phyloP scores from a whole-genome alignment of 2,329 filamentous ascomycete species.

The Ophiostoma quercus region DNA sequence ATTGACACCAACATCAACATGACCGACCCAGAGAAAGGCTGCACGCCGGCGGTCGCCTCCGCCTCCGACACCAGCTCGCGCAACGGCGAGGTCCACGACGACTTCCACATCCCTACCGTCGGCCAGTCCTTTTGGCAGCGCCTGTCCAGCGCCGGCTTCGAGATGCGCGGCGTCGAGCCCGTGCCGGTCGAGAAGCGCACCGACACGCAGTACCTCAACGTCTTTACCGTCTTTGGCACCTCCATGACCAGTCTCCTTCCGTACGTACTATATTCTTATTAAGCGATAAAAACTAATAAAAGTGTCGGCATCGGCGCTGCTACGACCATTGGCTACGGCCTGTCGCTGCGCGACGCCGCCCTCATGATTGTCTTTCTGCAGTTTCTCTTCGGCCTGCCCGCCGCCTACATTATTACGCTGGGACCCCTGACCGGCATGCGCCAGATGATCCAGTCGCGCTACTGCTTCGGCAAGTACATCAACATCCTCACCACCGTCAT shows the following conservation, averaged over 20 bases:
- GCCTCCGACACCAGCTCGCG: not conserved
- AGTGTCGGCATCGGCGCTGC: slow-evolving; percentile 54
- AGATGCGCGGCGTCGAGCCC: slow-evolving; percentile 43
- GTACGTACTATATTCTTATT: too few species aligned
- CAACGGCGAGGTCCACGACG: slow-evolving; percentile 14
- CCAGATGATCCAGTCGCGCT: slow-evolving; percentile 61
- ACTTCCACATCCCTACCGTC: slow-evolving; percentile 20
- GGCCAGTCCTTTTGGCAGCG: slow-evolving; percentile 17
- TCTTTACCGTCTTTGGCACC: slow-evolving; percentile 46
- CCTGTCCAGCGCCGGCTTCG: slow-evolving; percentile 30
- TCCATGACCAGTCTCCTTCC: slow-evolving; percentile 45
- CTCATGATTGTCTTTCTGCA: slow-evolving; percentile 60
- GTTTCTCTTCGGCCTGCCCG: slow-evolving; percentile 48
- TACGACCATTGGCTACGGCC: slow-evolving; percentile 36
- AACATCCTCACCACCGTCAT: slow-evolving; percentile 55
- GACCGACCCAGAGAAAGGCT: not conserved
- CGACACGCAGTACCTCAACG: slow-evolving; percentile 40
- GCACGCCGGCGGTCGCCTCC: not conserved
- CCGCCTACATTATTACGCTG: slow-evolving; percentile 53
- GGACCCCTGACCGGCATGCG: slow-evolving; percentile 59
- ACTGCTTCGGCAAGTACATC: slow-evolving; percentile 55
- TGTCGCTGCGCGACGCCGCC: slow-evolving; percentile 52
- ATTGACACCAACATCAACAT: not conserved
- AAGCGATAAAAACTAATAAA: not conserved
- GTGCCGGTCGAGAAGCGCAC: slow-evolving; percentile 41